These are phyloP conservation scores for Suillus alpinus DNA, from an alignment of 768 basidiomycete genomes.

Conservation along the genomic window DNA sequence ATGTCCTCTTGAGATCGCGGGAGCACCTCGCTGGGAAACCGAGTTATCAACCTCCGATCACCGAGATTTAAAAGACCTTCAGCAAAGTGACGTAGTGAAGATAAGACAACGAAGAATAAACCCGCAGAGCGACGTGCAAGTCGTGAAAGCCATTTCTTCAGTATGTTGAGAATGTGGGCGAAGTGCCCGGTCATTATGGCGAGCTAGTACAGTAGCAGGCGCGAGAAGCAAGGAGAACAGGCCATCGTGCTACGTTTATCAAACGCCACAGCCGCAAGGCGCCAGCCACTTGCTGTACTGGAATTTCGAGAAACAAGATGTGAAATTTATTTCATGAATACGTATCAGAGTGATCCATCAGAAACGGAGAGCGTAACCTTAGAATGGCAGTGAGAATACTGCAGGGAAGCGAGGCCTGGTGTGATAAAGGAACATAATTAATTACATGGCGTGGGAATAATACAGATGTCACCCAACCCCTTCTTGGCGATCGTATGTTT, in stretches of 20 bases:
- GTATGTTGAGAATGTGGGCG: not conserved
- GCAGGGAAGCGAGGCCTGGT: not conserved
- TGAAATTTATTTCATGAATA: not conserved
- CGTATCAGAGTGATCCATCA: not conserved
- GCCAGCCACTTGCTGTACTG: not conserved
- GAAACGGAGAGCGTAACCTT: not conserved
- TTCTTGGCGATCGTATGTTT: not conserved
- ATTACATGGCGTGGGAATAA: not conserved
- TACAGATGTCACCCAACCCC: not conserved
- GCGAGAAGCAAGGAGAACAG: not conserved
- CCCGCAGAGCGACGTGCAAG: slow-evolving; percentile 1
- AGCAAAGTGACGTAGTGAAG: not conserved
- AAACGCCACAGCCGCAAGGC: not conserved
- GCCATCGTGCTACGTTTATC: not conserved
- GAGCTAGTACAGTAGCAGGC: not conserved
- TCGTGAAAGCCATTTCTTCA: slow-evolving; percentile 2
- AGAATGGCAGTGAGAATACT: not conserved
- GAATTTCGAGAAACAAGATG: not conserved
- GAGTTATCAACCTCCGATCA: not conserved
- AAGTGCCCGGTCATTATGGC: not conserved
- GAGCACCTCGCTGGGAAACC: not conserved
- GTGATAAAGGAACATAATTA: not conserved
- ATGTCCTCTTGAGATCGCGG: not conserved
- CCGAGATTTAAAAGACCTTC: not conserved
- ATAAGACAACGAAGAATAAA: not conserved